Evolutionary conservation across 495 filamentous ascomycete species (phyloP).

Genomic region (Barbatosphaeria neglecta): DNA sequence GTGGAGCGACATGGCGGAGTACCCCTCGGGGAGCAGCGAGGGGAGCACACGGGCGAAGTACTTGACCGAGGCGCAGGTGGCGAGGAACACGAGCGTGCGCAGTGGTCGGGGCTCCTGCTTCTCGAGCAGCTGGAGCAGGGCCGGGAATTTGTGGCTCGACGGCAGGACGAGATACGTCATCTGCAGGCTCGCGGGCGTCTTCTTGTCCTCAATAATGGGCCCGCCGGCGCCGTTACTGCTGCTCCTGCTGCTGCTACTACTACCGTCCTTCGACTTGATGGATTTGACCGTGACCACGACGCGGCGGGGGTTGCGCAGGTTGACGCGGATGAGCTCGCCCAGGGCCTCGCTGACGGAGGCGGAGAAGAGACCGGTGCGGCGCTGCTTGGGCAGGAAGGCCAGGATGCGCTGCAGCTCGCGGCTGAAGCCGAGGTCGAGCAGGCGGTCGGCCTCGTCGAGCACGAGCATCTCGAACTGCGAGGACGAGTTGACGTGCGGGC

Average conservation of each 20-base stretch:
- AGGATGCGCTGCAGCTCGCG: constrained; percentile 80
- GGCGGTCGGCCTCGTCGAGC: constrained; percentile 84
- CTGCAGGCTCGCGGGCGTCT: constrained; percentile 78
- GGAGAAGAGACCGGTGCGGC: constrained; percentile 87
- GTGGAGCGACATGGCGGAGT: constrained; percentile 68
- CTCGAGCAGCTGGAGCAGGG: constrained; percentile 58
- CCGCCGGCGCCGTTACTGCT: constrained; percentile 20
- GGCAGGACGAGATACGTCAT: constrained; percentile 75
- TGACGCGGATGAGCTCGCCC: constrained; percentile 82
- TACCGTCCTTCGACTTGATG: constrained; percentile 9
- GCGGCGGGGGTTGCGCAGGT: constrained; percentile 86
- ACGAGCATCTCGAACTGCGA: constrained; percentile 85
- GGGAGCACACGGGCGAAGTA: constrained; percentile 75
- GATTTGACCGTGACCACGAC: constrained; percentile 79
- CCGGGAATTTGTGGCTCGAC: constrained; percentile 63
- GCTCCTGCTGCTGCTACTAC: background rate
- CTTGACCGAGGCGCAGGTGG: constrained; percentile 90
- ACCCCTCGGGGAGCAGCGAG: constrained; percentile 46
- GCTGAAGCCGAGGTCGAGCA: constrained; percentile 93
- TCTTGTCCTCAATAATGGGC: constrained; percentile 65
- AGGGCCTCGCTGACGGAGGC: constrained; percentile 86
- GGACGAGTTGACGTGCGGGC: constrained; percentile 81
- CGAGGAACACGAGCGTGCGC: constrained; percentile 87
- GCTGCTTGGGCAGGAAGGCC: constrained; percentile 75
- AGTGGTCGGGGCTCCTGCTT: constrained; percentile 58